Conservation (phyloP, 345 rosid species). For the Chamaenerion angustifolium region DNA sequence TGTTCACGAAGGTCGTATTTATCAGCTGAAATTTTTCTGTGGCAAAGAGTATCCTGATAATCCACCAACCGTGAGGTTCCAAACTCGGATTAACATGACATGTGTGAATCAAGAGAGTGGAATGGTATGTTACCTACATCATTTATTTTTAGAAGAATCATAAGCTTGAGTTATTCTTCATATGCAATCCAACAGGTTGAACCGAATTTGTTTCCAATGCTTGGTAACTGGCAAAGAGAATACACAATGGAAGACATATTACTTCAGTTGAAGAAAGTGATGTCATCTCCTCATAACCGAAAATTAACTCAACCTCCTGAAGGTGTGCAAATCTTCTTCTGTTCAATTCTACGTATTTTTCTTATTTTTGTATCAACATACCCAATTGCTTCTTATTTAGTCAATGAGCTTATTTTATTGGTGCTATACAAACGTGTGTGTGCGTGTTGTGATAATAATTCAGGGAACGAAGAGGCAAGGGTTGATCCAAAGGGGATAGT, state of each 20-base stretch:
- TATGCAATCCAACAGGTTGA: slow-evolving; percentile 29
- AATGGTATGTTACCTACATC: slow-evolving; percentile 24
- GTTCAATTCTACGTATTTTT: neutral
- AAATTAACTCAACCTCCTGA: slow-evolving; percentile 72
- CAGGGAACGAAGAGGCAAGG: slow-evolving; percentile 79
- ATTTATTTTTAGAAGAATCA: too few species aligned
- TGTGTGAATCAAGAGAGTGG: slow-evolving; percentile 71
- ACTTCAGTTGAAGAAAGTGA: slow-evolving; percentile 60
- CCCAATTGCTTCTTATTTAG: too few species aligned
- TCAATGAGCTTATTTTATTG: neutral
- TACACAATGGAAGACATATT: slow-evolving; percentile 59
- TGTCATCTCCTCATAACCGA: slow-evolving; percentile 63
- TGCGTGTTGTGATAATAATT: neutral
- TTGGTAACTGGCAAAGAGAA: slow-evolving; percentile 63
- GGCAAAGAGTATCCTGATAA: slow-evolving; percentile 59
- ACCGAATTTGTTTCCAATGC: slow-evolving; percentile 56
- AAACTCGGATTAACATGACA: slow-evolving; percentile 60
- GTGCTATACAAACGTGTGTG: too few species aligned
- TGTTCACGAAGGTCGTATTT: slow-evolving; percentile 73
- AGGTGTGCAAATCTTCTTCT: slow-evolving; percentile 22
- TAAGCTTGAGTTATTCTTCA: too few species aligned
- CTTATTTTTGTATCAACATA: neutral
- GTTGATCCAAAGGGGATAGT: slow-evolving; percentile 71
- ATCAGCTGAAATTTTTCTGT: slow-evolving; percentile 71
- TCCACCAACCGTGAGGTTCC: slow-evolving; percentile 68